Percentiles rank a stretch among this genome's conserved stretches.
Conservation (phyloP, 108 stramenopile species). For the Craspedostauros australis region DNA sequence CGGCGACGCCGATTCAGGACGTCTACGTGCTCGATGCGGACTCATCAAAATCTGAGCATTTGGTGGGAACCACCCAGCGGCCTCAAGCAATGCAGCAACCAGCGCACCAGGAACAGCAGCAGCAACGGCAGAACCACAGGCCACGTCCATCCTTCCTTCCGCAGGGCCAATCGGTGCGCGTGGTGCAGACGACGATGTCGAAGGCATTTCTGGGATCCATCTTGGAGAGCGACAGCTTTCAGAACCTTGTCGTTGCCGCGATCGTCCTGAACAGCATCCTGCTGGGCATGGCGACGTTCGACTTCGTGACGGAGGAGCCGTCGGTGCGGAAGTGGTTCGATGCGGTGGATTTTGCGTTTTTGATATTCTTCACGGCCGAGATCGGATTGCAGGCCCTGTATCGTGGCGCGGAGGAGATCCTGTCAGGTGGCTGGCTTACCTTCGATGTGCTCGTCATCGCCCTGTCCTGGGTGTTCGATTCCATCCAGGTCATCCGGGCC, state of each 20-base stretch:
- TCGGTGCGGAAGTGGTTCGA: constrained; percentile 8
- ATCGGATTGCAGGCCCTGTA: constrained; percentile 26
- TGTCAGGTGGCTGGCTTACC: constrained; percentile 31
- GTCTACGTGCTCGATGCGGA: too few species aligned
- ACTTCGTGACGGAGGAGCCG: constrained; percentile 31
- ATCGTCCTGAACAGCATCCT: constrained; percentile 32
- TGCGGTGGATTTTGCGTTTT: constrained; percentile 19
- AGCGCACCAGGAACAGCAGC: too few species aligned
- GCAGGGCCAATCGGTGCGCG: too few species aligned
- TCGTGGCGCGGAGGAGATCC: constrained; percentile 10
- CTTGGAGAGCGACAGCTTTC: constrained; percentile 14
- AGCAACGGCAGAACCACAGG: too few species aligned
- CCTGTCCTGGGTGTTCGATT: constrained; percentile 18
- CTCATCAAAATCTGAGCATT: too few species aligned
- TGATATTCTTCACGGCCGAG: constrained; percentile 41
- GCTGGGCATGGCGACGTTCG: constrained; percentile 47
- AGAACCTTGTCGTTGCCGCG: constrained; percentile 12
- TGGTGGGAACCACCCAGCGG: too few species aligned
- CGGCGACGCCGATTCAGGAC: too few species aligned
- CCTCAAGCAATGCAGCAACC: too few species aligned
- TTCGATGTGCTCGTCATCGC: constrained; percentile 40
- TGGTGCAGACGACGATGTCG: too few species aligned
- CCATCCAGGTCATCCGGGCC: constrained; percentile 14
- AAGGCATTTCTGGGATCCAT: too few species aligned
- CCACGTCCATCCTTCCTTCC: too few species aligned